These are phyloP conservation scores for Nakazawaea populi DNA, from an alignment of 805 yeast species.

Conservation along the genomic window DNA sequence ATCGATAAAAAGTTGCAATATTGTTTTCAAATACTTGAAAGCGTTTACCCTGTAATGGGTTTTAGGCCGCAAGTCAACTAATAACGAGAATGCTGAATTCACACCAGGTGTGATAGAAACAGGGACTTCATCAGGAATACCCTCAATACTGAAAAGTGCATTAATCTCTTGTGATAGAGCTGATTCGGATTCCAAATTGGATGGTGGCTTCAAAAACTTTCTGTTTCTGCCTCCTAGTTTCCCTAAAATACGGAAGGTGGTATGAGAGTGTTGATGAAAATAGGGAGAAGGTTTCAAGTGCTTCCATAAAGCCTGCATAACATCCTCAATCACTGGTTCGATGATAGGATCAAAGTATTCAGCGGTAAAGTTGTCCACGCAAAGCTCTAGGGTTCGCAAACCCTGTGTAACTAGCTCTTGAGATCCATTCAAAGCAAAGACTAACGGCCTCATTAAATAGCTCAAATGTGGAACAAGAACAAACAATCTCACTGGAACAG, in stretches of 20 bases:
- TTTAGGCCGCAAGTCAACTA: constrained; percentile 62
- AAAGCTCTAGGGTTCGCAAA: constrained; percentile 84
- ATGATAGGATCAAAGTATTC: constrained; percentile 96
- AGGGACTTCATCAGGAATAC: constrained; percentile 55
- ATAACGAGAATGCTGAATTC: constrained; percentile 65
- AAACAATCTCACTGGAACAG: constrained; percentile 92
- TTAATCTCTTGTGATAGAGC: constrained; percentile 58
- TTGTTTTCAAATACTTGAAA: constrained; percentile 60
- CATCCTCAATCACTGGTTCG: constrained; percentile 93
- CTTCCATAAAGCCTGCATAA: constrained; percentile 88
- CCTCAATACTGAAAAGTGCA: constrained; percentile 67
- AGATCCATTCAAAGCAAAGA: constrained; percentile 81
- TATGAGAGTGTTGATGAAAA: constrained; percentile 91
- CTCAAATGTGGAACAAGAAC: constrained; percentile 90
- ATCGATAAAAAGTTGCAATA: constrained; percentile 64
- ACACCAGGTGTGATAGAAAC: constrained; percentile 82
- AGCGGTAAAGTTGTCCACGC: constrained; percentile 94
- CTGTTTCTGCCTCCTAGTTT: constrained; percentile 96
- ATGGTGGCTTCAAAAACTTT: constrained; percentile 71
- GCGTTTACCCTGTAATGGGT: constrained; percentile 73
- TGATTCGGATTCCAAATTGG: constrained; percentile 50
- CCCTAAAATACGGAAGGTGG: constrained; percentile 88
- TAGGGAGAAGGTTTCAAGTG: constrained; percentile 90
- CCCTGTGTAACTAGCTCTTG: constrained; percentile 95
- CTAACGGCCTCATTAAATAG: constrained; percentile 85